Evolutionary conservation across 2,329 filamentous ascomycete genomes (phyloP).

Genomic region (Diaporthe citrichinensis): DNA sequence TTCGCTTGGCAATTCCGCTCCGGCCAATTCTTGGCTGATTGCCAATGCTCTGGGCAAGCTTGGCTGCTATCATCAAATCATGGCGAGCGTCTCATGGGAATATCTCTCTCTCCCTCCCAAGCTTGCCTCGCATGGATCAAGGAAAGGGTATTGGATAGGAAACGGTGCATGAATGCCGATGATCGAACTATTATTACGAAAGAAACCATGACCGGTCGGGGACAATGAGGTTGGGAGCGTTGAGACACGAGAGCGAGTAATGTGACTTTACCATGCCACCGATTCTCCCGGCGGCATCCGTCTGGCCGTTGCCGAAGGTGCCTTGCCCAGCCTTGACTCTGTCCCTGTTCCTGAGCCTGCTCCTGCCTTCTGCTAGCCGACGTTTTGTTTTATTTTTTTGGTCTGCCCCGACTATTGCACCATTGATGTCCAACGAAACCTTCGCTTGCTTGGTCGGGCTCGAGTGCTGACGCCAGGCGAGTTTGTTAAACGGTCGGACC

Average conservation of each 20-base stretch:
- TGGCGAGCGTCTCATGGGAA: conserved; percentile 5
- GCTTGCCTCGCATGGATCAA: background rate
- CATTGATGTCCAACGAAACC: background rate
- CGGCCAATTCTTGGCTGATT: conserved; percentile 33
- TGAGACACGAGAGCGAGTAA: conserved; percentile 30
- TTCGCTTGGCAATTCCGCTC: conserved; percentile 32
- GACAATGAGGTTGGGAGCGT: conserved; percentile 8
- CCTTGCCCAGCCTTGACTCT: background rate
- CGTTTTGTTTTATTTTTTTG: background rate
- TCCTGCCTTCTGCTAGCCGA: background rate
- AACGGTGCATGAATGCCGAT: conserved; percentile 15
- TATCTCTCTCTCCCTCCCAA: background rate
- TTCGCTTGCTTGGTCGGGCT: background rate
- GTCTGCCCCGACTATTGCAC: background rate
- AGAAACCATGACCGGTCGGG: conserved; percentile 12
- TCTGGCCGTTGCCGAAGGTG: conserved; percentile 9
- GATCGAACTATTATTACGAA: conserved; percentile 22
- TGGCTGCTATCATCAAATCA: conserved; percentile 28
- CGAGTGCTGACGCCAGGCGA: background rate
- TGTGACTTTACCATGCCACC: conserved; percentile 29
- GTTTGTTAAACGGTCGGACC: conserved; percentile 18
- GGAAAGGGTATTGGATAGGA: conserved; percentile 1
- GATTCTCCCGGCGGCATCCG: conserved; percentile 17
- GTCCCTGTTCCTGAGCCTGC: background rate
- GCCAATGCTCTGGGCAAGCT: conserved; percentile 28